Evolutionary conservation across 2,329 filamentous ascomycete genomes (phyloP).

Genomic region (Neurospora sp.): DNA sequence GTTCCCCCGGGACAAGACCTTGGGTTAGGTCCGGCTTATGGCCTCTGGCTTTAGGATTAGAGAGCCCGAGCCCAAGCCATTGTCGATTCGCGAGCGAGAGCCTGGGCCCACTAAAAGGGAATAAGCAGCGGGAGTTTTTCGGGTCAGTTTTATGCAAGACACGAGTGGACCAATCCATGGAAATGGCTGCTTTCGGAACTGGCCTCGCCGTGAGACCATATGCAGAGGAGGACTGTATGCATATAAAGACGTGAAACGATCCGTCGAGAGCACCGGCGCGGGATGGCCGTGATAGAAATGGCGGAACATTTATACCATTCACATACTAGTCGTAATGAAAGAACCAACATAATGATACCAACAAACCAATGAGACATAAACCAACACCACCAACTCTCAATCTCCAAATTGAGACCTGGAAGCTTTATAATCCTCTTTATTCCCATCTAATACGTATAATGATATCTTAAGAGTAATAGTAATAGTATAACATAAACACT

Average conservation of each 20-base stretch:
- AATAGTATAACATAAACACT: neutral
- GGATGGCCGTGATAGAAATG: neutral
- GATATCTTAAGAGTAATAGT: neutral
- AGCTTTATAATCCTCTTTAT: neutral
- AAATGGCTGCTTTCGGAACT: neutral
- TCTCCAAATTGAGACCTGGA: no score
- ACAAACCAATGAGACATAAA: neutral
- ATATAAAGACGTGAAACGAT: neutral
- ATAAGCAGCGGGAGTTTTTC: neutral
- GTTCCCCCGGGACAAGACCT: no score
- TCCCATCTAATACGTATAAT: neutral
- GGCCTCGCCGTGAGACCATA: neutral
- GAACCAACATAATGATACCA: neutral
- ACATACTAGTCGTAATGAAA: neutral
- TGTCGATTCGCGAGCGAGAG: neutral
- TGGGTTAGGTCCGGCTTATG: no score
- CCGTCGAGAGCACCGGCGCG: neutral
- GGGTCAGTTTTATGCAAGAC: neutral
- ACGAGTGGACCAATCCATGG: neutral
- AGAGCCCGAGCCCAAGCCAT: neutral
- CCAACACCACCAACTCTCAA: neutral
- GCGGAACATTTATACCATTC: neutral
- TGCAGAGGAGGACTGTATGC: neutral
- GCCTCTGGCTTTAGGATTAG: no score
- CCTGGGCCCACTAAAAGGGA: neutral